These are phyloP conservation scores for Dictyostelium discoideum DNA, from an alignment of 78 protist species.

Conservation along the genomic window DNA sequence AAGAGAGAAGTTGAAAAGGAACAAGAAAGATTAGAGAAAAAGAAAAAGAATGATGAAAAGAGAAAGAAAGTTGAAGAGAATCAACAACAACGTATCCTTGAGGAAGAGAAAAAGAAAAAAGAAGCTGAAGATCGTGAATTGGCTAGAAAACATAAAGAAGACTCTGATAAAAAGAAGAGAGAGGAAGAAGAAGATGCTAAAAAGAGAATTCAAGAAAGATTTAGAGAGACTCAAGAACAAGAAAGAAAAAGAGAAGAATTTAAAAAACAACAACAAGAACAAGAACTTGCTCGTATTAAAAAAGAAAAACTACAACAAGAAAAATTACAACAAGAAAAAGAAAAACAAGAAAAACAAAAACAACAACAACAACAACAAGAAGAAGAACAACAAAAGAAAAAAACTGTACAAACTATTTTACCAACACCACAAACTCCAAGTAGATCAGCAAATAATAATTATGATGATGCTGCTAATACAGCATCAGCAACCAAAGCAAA, in stretches of 20 bases:
- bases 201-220: constrained; percentile 4
- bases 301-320: neutral
- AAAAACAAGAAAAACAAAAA: neutral
- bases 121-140: constrained; percentile 10
- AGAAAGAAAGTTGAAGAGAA: constrained; percentile 11
- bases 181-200: constrained; percentile 29
- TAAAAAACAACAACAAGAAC: neutral
- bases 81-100: neutral
- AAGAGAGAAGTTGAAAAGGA: constrained; percentile 7
- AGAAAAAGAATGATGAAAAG: neutral
- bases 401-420: constrained; percentile 8
- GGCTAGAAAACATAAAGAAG: neutral
- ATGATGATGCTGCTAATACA: neutral
- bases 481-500: neutral
- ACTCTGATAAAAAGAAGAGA: neutral
- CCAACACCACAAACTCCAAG: constrained; percentile 18
- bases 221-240: neutral
- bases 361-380: neutral
- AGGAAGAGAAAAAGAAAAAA: constrained; percentile 16
- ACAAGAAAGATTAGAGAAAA: constrained; percentile 10
- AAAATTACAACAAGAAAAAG: neutral
- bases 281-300: neutral
- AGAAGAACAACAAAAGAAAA: neutral
- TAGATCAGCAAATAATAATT: neutral
- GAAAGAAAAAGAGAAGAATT: neutral